A percentile compares a stretch with the other conserved stretches of the same genome.
These are phyloP conservation scores for Epicoccum nigrum DNA, from an alignment of 2,329 filamentous ascomycete genomes.

Conservation along the genomic window DNA sequence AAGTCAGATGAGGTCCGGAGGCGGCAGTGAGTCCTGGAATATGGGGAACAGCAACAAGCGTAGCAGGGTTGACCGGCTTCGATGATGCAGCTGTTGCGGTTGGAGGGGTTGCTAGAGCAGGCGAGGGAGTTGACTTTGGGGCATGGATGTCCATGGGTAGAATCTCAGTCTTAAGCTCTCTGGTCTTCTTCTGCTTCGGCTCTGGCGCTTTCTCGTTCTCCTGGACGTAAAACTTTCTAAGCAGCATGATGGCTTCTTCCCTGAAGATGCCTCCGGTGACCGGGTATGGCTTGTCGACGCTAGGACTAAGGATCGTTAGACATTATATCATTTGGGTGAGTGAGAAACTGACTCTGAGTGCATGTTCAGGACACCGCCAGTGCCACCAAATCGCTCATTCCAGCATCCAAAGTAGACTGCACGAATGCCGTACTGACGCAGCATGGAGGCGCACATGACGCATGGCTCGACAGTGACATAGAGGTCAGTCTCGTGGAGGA, in stretches of 20 bases:
- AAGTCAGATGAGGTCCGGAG: conserved; percentile 1
- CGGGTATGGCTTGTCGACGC: conserved; percentile 78
- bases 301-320: conserved; percentile 55
- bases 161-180: conserved; percentile 67
- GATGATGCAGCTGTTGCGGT: conserved; percentile 19
- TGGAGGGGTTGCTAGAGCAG: conserved; percentile 20
- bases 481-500: conserved; percentile 76
- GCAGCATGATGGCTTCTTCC: conserved; percentile 89
- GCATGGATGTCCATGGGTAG: conserved; percentile 52
- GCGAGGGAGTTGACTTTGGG: conserved; percentile 39
- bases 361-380: conserved; percentile 88
- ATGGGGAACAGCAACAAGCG: conserved; percentile 10
- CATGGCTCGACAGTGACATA: conserved; percentile 99
- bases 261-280: conserved; percentile 87
- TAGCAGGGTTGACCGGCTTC: background rate
- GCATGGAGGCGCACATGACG: conserved; percentile 95
- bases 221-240: conserved; percentile 95
- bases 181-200: conserved; percentile 67
- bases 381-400: conserved; percentile 97
- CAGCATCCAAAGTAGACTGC: conserved; percentile 93
- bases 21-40: conserved; percentile 10
- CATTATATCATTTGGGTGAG: background rate
- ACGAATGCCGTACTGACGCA: conserved; percentile 85
- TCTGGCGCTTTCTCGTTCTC: conserved; percentile 86
- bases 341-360: conserved; percentile 65